phyloP scores from a whole-genome alignment of 768 basidiomycete species.

The Mycena polygramma region DNA sequence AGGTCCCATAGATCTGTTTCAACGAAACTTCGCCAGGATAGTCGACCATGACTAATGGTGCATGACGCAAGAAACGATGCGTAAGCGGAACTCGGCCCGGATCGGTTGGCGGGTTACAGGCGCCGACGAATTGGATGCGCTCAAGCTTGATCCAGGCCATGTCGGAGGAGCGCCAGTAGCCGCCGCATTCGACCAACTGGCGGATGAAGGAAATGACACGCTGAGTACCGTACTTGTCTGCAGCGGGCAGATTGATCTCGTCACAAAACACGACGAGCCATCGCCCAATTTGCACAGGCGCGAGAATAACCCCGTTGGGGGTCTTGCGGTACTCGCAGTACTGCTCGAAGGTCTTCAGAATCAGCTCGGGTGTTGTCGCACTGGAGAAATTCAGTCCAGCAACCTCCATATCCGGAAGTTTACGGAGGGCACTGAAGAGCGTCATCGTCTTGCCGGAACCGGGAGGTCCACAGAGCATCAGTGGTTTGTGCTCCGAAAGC shows the following conservation, averaged over 20 bases:
- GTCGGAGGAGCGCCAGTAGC: conserved; percentile 94
- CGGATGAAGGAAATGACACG: conserved; percentile 98
- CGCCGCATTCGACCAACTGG: conserved; percentile 94
- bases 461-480: conserved; percentile 99
- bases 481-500: conserved; percentile 98
- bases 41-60: conserved; percentile 98
- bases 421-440: conserved; percentile 95
- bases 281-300: conserved; percentile 94
- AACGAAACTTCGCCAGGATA: conserved; percentile 97
- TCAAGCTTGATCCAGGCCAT: conserved; percentile 98
- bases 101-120: conserved; percentile 99
- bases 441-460: conserved; percentile 99
- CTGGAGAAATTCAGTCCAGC: conserved; percentile 99
- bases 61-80: conserved; percentile 97
- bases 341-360: conserved; percentile 99
- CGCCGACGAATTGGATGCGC: conserved; percentile 99
- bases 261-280: conserved; percentile 99
- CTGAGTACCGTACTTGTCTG: conserved; percentile 98
- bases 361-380: conserved; percentile 97
- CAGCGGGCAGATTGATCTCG: conserved; percentile 97
- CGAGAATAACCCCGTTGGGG: conserved; percentile 95
- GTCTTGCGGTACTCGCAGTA: conserved; percentile 99
- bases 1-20: conserved; percentile 99
- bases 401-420: conserved; percentile 98
- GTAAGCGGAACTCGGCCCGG: conserved; percentile 98